A percentile compares a stretch with the other conserved stretches of the same genome.
Conservation (phyloP, 2,329 filamentous ascomycete species). For the Claviceps fusiformis region DNA sequence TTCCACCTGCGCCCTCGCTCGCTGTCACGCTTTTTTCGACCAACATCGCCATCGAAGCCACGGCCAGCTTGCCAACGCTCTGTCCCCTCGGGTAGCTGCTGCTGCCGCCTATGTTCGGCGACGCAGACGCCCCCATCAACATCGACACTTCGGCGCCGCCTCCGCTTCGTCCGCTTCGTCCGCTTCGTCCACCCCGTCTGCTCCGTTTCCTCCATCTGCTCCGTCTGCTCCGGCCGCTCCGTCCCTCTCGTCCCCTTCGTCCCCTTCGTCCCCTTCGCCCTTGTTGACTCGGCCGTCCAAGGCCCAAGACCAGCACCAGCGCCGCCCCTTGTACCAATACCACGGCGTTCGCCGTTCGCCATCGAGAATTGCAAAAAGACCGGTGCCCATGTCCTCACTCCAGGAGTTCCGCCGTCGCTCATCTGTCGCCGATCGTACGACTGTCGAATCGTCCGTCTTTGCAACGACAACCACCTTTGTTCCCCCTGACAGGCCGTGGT, state of each 20-base stretch:
- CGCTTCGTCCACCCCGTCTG: constrained; percentile 13
- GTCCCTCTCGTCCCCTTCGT: constrained; percentile 21
- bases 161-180: constrained; percentile 13
- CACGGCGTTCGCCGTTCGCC: constrained; percentile 4
- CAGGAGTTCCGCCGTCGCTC: constrained; percentile 27
- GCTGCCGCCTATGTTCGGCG: constrained; percentile 26
- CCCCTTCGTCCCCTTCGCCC: constrained; percentile 16
- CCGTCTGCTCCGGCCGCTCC: constrained; percentile 24
- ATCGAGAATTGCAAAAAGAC: constrained; percentile 13
- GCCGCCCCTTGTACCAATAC: constrained; percentile 11
- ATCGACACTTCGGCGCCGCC: background rate
- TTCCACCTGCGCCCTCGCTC: constrained; percentile 32
- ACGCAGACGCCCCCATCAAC: constrained; percentile 15
- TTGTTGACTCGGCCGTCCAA: constrained; percentile 13
- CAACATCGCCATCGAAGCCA: constrained; percentile 28
- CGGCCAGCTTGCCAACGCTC: constrained; percentile 25
- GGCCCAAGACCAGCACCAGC: background rate
- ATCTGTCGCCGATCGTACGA: constrained; percentile 23
- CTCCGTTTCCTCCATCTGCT: constrained; percentile 23
- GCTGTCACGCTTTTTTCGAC: constrained; percentile 31
- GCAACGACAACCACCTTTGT: constrained; percentile 11
- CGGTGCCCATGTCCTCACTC: constrained; percentile 20
- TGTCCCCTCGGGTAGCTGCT: constrained; percentile 28
- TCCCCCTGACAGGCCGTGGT: constrained; percentile 8
- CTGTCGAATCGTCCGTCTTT: constrained; percentile 13